Percentiles rank a stretch among this genome's conserved stretches.
These are phyloP conservation scores for Claviceps pusilla DNA, from an alignment of 2,329 filamentous ascomycete genomes.

Conservation along the genomic window DNA sequence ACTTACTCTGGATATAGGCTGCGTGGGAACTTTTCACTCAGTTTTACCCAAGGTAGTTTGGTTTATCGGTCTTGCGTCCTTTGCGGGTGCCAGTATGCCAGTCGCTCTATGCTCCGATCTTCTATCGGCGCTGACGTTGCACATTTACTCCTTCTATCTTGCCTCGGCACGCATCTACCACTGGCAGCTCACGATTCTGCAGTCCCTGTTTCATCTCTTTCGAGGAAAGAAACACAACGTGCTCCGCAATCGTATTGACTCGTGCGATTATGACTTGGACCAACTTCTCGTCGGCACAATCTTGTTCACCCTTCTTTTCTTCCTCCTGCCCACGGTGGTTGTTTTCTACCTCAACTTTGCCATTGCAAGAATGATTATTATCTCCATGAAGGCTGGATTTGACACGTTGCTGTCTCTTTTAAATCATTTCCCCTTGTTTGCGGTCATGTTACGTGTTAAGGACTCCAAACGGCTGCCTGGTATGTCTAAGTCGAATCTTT, in stretches of 20 bases:
- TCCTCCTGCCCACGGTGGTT: conserved; percentile 82
- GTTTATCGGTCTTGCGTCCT: conserved; percentile 86
- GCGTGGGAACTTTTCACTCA: conserved; percentile 62
- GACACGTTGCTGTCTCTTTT: conserved; percentile 86
- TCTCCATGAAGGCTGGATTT: conserved; percentile 75
- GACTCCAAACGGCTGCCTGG: conserved; percentile 81
- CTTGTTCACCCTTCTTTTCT: conserved; percentile 87
- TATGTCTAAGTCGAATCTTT: conserved; percentile 20
- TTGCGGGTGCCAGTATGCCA: conserved; percentile 91
- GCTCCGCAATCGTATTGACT: conserved; percentile 91
- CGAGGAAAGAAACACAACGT: conserved; percentile 97
- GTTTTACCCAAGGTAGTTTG: conserved; percentile 75
- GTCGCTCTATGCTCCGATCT: conserved; percentile 92
- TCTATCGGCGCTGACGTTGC: conserved; percentile 76
- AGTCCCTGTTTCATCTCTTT: conserved; percentile 96
- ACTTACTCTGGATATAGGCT: conserved; percentile 36
- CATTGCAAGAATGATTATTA: conserved; percentile 85
- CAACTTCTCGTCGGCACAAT: conserved; percentile 94
- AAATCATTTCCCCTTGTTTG: conserved; percentile 96
- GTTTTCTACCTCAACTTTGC: conserved; percentile 98
- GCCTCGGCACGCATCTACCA: conserved; percentile 94
- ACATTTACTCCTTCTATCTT: conserved; percentile 97
- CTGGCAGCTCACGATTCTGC: conserved; percentile 94
- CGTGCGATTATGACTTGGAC: conserved; percentile 95
- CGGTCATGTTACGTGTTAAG: conserved; percentile 88